Evolutionary conservation across 2,329 filamentous ascomycete species (phyloP), one percentile per base, ranked within the genome.

Genomic region (Cytospora chrysosperma): DNA sequence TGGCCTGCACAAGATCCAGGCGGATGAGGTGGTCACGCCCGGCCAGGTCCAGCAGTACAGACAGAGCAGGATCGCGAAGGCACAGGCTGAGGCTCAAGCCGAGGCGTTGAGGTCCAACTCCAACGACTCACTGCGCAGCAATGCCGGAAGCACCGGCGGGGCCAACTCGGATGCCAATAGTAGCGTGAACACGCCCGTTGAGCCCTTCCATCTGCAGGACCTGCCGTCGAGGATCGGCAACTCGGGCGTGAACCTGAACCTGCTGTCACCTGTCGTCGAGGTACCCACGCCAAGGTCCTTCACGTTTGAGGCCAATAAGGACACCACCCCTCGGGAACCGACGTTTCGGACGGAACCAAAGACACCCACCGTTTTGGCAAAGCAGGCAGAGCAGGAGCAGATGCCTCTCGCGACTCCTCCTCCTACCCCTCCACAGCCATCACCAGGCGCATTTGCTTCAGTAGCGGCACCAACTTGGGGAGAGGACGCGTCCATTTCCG

Each of bases 21-120:
- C 79, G 0, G 82, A 86, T 58, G 85, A 88, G 73, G 85, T 86
- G 76, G 72, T 87, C 15, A 82, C 84, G 13, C 80, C 83, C 21
- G 77, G 79, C 37, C 79, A 80, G 43, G 74, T 86, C 27, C 78
- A 83, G 67, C 75, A 78, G 56, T 76, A 81, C 26, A 79, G 75
- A 56, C 74, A 72, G 69, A 78, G 74, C 60, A 73, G 77, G 21
- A 72, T 76, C 43, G 74, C 74, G 28, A 73, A 75, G 50, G 65
- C 73, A 30, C 69, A 74, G 61, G 62, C 69, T 37, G 62, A 65
- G 40, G 65, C 66, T 26, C 62, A 75, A 19, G 59, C 68, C 67
- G 65, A 68, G 55, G 63, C 65, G 37, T 57, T 64, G 50, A 60
- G 69, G 61, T 27, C 70, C 68, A 28, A 63, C 51, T 72, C 70